These are phyloP conservation scores for Penicillium fimorum DNA, from an alignment of 495 filamentous ascomycete genomes.

Conservation along the genomic window DNA sequence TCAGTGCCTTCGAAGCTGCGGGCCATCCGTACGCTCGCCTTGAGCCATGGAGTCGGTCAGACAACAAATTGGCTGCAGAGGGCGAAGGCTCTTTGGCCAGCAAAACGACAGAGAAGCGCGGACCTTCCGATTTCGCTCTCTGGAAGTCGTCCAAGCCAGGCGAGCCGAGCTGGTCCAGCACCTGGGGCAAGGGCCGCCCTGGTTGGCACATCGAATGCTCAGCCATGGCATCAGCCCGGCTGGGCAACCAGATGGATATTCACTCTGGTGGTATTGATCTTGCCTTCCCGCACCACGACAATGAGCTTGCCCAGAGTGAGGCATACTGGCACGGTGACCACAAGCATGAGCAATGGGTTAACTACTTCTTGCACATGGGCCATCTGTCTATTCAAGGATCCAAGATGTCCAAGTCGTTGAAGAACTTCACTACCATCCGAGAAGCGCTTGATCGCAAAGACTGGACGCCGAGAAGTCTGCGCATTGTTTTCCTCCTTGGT, in stretches of 20 bases:
- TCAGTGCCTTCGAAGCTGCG: slow-evolving; percentile 75
- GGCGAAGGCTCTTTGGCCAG: slow-evolving; percentile 84
- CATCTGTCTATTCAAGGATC: slow-evolving; percentile 85
- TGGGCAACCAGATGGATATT: slow-evolving; percentile 83
- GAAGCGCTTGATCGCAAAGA: slow-evolving; percentile 72
- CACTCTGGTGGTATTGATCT: slow-evolving; percentile 94
- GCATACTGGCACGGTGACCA: slow-evolving; percentile 63
- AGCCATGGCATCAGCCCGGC: slow-evolving; percentile 85
- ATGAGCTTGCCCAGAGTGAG: slow-evolving; percentile 91
- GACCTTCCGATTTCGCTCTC: slow-evolving; percentile 80
- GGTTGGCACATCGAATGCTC: slow-evolving; percentile 99
- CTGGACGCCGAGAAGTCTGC: slow-evolving; percentile 76
- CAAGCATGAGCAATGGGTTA: slow-evolving; percentile 73
- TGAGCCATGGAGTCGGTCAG: slow-evolving; percentile 81
- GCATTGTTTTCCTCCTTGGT: slow-evolving; percentile 85
- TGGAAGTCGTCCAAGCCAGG: slow-evolving; percentile 94
- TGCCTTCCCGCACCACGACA: slow-evolving; percentile 95
- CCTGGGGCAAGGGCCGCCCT: slow-evolving; percentile 84
- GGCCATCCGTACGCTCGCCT: slow-evolving; percentile 84
- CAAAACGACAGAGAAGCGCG: slow-evolving; percentile 64
- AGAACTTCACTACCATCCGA: slow-evolving; percentile 96
- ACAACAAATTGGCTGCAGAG: slow-evolving; percentile 79
- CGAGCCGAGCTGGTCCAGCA: slow-evolving; percentile 84
- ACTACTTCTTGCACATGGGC: slow-evolving; percentile 96
- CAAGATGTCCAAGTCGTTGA: slow-evolving; percentile 94